phyloP scores from a whole-genome alignment of 2,329 filamentous ascomycete genomes.

The Botrytis paeoniae region DNA sequence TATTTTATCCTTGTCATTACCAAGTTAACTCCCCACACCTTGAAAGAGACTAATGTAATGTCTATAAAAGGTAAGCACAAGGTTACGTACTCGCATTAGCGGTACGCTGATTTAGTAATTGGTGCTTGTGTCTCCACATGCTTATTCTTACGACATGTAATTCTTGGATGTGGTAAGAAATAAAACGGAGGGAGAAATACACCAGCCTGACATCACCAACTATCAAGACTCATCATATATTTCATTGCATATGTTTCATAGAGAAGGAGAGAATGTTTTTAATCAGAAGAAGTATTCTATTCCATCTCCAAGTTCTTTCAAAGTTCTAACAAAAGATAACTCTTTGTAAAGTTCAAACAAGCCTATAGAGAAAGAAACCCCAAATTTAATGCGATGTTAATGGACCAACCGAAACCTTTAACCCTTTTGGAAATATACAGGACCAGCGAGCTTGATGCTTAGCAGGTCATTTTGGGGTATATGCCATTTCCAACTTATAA shows the following conservation, averaged over 20 bases:
- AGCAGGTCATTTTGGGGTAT: background rate
- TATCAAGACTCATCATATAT: background rate
- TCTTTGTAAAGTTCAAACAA: background rate
- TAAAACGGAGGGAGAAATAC: background rate
- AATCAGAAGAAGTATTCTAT: background rate
- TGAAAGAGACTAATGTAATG: background rate
- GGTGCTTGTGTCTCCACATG: conserved; percentile 7
- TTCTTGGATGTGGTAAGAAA: background rate
- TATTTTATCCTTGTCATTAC: conserved; percentile 6
- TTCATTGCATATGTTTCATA: background rate
- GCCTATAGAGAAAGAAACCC: background rate
- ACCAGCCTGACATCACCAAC: background rate
- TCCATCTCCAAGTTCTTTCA: background rate
- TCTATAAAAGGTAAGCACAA: background rate
- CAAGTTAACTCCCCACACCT: background rate
- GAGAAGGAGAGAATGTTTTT: background rate
- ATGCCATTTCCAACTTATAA: background rate
- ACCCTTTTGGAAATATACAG: background rate
- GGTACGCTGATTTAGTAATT: background rate
- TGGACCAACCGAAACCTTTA: background rate
- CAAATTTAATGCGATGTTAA: background rate
- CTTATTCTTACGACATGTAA: conserved; percentile 20
- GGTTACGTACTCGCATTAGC: conserved; percentile 15
- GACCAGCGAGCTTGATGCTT: conserved; percentile 3
- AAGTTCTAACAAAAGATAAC: background rate